Evolutionary conservation across 1,284 basidiomycete genomes (phyloP).

Genomic region (Naganishia cerealis): DNA sequence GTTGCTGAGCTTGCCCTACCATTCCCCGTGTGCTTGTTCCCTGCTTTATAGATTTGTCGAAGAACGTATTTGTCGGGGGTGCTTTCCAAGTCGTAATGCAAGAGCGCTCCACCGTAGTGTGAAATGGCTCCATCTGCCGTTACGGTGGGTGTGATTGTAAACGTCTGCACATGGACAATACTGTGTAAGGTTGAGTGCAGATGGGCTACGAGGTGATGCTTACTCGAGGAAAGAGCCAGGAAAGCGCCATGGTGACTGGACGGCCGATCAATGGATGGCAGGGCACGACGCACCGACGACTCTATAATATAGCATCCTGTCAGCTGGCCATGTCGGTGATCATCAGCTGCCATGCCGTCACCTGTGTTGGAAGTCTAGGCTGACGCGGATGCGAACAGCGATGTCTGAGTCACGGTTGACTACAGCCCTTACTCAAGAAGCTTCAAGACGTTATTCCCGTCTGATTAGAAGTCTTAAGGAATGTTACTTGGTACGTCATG

Average conservation of each 20-base stretch:
- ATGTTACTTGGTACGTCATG: too few relatives aligned
- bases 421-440: too few relatives aligned
- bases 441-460: too few relatives aligned
- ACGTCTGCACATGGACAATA: background rate
- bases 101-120: slow-evolving; percentile 40
- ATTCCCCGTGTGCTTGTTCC: slow-evolving; percentile 40
- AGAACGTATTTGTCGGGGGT: slow-evolving; percentile 37
- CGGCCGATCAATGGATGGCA: background rate
- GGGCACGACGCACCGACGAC: background rate
- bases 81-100: slow-evolving; percentile 29
- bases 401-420: too few relatives aligned
- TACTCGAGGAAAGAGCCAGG: slow-evolving; percentile 22
- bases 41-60: slow-evolving; percentile 45
- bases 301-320: background rate
- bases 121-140: slow-evolving; percentile 31
- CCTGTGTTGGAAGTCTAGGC: too few relatives aligned
- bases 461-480: too few relatives aligned
- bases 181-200: background rate
- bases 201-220: background rate
- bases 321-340: background rate
- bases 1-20: slow-evolving; percentile 44
- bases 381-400: too few relatives aligned
- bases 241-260: slow-evolving; percentile 13
- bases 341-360: background rate
- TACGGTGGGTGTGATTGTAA: background rate